Evolutionary conservation across 1,139 yeast genomes (phyloP), one percentile per base, ranked within the genome.

Genomic region (Magnusiomyces fungicola): DNA sequence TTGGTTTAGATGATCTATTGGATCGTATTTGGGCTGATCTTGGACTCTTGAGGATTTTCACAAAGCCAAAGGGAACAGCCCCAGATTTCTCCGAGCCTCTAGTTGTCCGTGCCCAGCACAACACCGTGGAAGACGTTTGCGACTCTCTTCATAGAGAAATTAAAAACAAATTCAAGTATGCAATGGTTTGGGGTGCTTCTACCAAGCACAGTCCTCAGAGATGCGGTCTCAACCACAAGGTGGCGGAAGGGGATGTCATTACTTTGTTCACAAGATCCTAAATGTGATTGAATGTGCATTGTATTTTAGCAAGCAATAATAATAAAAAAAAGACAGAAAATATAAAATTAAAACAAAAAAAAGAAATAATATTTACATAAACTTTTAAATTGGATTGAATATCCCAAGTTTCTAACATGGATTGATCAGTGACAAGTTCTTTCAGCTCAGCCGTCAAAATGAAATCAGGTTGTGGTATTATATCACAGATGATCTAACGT

Each of bases 201-300:
- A 86, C 97, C 5, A 92, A 92, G 66, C 96, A 89, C 64, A 86
- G 94, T 41, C 98, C 98, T 1, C 98, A 92, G 63, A 89, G 89
- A 64, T 90, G 97, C 72, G 97, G 98, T 0, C 72, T 92, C 53
- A 77, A 67, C 55, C 98, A 92, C 65, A 74, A 74, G 42, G 82
- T 92, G 18, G 81, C 86, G 57, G 98, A 92, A 62, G 97, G 90
- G 62, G 98, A 92, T 65, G 98, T 92, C 27, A 90, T 92, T 14
- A 84, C 94, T 52, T 80, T 92, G 52, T 87, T 90, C 48, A 81
- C 96, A 25, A 92, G 89, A 67, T 82, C 43, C 14, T 39, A 25
- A 39, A 12, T 27, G 12, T 27, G 12, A n/a, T n/a, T n/a, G n/a
- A n/a, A n/a, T n/a, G n/a, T n/a, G n/a, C n/a, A n/a, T n/a, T n/a